These are phyloP conservation scores for Thelonectria discophora DNA, from an alignment of 2,329 filamentous ascomycete species.

Conservation along the genomic window DNA sequence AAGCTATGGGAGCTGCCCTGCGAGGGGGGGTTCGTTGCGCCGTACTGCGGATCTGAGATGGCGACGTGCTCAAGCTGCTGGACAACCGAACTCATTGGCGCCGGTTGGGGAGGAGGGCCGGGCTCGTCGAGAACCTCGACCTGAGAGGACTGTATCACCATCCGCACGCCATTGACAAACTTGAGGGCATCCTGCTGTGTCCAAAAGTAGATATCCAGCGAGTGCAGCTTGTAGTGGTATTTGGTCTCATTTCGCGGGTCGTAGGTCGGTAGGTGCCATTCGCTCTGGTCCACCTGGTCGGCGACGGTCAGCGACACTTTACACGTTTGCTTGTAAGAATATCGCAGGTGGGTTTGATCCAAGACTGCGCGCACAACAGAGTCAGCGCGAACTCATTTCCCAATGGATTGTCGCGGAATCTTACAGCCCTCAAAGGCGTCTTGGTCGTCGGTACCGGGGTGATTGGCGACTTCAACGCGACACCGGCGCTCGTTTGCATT, in stretches of 20 bases:
- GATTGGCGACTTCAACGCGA: conserved; percentile 79
- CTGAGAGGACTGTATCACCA: conserved; percentile 68
- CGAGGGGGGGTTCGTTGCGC: conserved; percentile 35
- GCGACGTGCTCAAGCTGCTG: conserved; percentile 77
- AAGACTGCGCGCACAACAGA: conserved; percentile 60
- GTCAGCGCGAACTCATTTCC: conserved; percentile 22
- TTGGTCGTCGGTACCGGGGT: conserved; percentile 77
- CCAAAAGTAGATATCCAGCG: conserved; percentile 83
- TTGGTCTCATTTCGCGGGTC: conserved; percentile 78
- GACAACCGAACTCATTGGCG: conserved; percentile 73
- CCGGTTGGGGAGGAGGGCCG: conserved; percentile 55
- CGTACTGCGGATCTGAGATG: conserved; percentile 66
- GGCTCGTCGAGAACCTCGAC: conserved; percentile 74
- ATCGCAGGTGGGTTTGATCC: conserved; percentile 70
- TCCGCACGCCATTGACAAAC: conserved; percentile 74
- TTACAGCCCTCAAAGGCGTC: conserved; percentile 82
- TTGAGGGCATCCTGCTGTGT: conserved; percentile 74
- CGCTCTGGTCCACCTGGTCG: conserved; percentile 59
- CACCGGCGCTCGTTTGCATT: conserved; percentile 72
- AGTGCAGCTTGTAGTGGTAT: conserved; percentile 81
- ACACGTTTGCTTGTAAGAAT: conserved; percentile 78
- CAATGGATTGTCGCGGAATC: conserved; percentile 43
- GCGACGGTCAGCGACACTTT: conserved; percentile 74
- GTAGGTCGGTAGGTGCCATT: conserved; percentile 80
- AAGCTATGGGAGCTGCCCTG: conserved; percentile 29